Base-by-base conservation (phyloP, 2,329 filamentous ascomycete species). In the Ceratocystis diversiconidia region DNA sequence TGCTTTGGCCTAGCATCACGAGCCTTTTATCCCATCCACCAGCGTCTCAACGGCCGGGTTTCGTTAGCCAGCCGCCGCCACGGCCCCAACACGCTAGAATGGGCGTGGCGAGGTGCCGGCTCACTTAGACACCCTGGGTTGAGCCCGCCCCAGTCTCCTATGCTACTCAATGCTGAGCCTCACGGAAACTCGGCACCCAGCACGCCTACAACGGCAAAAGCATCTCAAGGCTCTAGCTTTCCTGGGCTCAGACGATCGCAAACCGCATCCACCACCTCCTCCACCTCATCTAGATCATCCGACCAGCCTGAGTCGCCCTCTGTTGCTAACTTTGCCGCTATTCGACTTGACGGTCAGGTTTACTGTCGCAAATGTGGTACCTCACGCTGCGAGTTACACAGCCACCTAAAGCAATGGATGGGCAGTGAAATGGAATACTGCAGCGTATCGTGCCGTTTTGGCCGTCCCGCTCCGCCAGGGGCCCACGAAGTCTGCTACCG, bases 351-450 rank as follows among this genome's bases (percentile, higher is more conserved):
- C 65, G 83, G 82, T 25, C 82, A 84, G 71, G 80, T 83, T 5
- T 81, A 83, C 72, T 86, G 84, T 73, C 78, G 80, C 66, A 84
- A 85, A 72, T 86, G 84, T 69, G 82, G 82, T 61, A 79, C 82
- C 67, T 79, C 77, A 50, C 79, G 84, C 44, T 86, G 84, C 73
- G 82, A 85, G 75, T 77, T 86, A 66, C 82, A 85, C 74, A 80
- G 81, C 69, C 84, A 86, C 71, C 78, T 86, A 70, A 77, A 78
- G 70, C 77, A 77, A 50, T 86, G 83, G 81, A 81, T 85, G 78
- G 81, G 80, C 65, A 74, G 76, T 48, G 76, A 73, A 22, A 74
- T 78, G 68, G 83, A 86, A 73, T 86, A 86, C 74, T 86, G 83
- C 75, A 78, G 76, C 66, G 80, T 86, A 69, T 80, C 79, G 71